These are phyloP conservation scores for Trichocladium antarcticum DNA, from an alignment of 495 filamentous ascomycete species.

Conservation along the genomic window DNA sequence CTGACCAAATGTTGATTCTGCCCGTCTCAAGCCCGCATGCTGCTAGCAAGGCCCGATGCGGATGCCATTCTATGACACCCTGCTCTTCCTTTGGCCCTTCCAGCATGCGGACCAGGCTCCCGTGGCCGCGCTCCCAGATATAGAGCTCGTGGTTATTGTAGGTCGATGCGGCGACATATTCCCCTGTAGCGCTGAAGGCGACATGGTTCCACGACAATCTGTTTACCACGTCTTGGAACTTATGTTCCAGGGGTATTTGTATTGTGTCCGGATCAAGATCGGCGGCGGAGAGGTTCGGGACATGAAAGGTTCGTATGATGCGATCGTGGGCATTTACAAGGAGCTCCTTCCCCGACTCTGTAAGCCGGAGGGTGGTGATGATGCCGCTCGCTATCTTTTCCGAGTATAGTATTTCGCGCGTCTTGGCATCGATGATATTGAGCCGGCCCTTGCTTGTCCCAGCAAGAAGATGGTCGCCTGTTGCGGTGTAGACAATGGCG, in stretches of 20 bases:
- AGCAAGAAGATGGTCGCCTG: slow-evolving; percentile 76
- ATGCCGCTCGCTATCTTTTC: slow-evolving; percentile 76
- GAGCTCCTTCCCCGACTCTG: slow-evolving; percentile 69
- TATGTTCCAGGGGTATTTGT: slow-evolving; percentile 86
- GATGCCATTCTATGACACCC: slow-evolving; percentile 95
- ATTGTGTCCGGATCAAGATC: slow-evolving; percentile 58
- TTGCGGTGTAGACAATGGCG: slow-evolving; percentile 71
- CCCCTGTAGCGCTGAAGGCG: slow-evolving; percentile 81
- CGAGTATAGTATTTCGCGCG: slow-evolving; percentile 70
- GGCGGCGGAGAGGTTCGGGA: slow-evolving; percentile 41
- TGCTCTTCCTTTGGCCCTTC: slow-evolving; percentile 93
- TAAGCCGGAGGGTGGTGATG: slow-evolving; percentile 76
- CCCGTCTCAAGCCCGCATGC: slow-evolving; percentile 85
- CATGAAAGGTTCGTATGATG: slow-evolving; percentile 76
- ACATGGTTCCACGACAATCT: slow-evolving; percentile 91
- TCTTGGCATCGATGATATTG: slow-evolving; percentile 79
- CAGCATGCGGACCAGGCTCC: slow-evolving; percentile 90
- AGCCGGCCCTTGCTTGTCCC: slow-evolving; percentile 92
- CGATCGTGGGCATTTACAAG: slow-evolving; percentile 86
- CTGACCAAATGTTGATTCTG: slow-evolving; percentile 85
- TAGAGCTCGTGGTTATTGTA: slow-evolving; percentile 98
- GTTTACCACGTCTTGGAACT: slow-evolving; percentile 96
- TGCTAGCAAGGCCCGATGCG: slow-evolving; percentile 72
- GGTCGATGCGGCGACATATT: slow-evolving; percentile 85
- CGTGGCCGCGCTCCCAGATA: slow-evolving; percentile 90